Percentiles rank a stretch among this genome's conserved stretches.
Evolutionary conservation across 352 stramenopile genomes (phyloP).

Genomic region (Blastocystis sp.): DNA sequence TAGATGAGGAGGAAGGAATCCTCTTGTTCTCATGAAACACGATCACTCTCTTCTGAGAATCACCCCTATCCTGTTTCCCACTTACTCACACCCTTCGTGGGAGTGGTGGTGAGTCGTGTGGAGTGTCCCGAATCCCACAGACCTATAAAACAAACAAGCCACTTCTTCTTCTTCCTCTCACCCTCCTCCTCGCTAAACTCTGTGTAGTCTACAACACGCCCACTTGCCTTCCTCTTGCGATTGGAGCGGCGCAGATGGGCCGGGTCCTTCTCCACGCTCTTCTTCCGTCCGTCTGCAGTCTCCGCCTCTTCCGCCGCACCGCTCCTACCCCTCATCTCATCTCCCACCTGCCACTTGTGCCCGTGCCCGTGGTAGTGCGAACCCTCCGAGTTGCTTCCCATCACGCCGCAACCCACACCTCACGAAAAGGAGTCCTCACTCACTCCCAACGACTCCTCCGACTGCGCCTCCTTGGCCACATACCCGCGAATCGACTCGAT

Average conservation of each 20-base stretch:
- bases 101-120: no score
- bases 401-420: background rate
- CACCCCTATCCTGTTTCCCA: no score
- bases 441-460: background rate
- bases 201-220: background rate
- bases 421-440: constrained; percentile 64
- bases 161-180: constrained; percentile 13
- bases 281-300: background rate
- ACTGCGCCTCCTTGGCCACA: constrained; percentile 25
- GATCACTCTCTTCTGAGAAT: no score
- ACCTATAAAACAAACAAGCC: no score
- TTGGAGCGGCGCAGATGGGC: constrained; percentile 28
- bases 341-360: background rate
- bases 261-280: background rate
- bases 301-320: background rate
- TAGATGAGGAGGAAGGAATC: no score
- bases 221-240: constrained; percentile 10
- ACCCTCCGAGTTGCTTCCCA: constrained; percentile 11
- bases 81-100: no score
- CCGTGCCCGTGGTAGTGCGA: background rate
- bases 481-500: constrained; percentile 18
- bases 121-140: no score
- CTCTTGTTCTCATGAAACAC: no score
- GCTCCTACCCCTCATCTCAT: background rate
- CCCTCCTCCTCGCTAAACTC: background rate